phyloP scores from a whole-genome alignment of 2,329 filamentous ascomycete species.

The Exserohilum rostratum region DNA sequence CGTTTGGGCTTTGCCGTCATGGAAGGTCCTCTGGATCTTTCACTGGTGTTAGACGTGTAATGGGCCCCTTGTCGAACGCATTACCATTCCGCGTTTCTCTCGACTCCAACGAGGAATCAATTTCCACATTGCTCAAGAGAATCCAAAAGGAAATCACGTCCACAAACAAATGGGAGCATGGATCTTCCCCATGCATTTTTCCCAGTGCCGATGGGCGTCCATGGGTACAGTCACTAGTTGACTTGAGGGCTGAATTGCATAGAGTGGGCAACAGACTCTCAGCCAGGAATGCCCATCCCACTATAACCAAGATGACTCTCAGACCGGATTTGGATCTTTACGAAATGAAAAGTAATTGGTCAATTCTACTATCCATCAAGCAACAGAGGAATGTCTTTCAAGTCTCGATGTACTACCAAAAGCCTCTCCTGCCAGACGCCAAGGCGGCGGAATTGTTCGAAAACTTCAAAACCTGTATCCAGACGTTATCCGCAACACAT shows the following conservation, averaged over 20 bases:
- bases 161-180: not conserved
- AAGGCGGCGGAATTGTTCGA: not conserved
- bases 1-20: not conserved
- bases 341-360: not conserved
- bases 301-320: not conserved
- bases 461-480: not conserved
- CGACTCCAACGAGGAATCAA: not conserved
- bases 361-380: not conserved
- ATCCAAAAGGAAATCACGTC: not conserved
- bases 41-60: not conserved
- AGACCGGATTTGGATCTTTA: not conserved
- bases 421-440: not conserved
- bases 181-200: not conserved
- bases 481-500: not conserved
- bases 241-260: not conserved
- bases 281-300: not conserved
- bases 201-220: not conserved
- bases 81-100: not conserved
- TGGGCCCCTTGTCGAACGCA: not conserved
- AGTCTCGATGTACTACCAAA: not conserved
- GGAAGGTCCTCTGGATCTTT: not conserved
- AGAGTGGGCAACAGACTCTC: not conserved
- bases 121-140: not conserved
- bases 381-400: not conserved
- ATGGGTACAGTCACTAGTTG: not conserved